Conservation (phyloP, 495 filamentous ascomycete species). For the Aspergillus homomorphus region DNA sequence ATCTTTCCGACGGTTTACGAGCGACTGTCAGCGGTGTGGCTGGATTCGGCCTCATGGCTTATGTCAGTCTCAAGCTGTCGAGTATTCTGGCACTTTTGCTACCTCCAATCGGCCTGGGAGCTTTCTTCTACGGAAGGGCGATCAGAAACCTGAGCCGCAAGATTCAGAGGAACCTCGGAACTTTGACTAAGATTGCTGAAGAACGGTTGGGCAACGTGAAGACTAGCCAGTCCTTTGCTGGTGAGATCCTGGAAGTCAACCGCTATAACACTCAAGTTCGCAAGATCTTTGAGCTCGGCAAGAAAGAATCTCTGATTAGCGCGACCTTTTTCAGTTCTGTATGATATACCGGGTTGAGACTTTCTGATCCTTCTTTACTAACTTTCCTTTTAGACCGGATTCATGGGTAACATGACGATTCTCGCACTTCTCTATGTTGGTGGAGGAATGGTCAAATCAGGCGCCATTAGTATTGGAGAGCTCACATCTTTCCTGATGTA, state of each 20-base stretch:
- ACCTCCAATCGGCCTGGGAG: constrained; percentile 86
- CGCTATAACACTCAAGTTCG: constrained; percentile 90
- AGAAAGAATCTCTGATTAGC: constrained; percentile 77
- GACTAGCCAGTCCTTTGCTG: constrained; percentile 92
- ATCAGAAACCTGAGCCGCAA: constrained; percentile 84
- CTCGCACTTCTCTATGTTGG: constrained; percentile 88
- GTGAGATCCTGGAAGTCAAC: constrained; percentile 82
- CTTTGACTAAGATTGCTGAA: constrained; percentile 93
- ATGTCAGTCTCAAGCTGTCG: constrained; percentile 87
- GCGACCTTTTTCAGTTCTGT: constrained; percentile 85
- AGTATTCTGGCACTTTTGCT: constrained; percentile 81
- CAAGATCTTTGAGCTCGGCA: constrained; percentile 86
- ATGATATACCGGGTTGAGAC: constrained; percentile 22
- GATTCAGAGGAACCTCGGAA: constrained; percentile 89
- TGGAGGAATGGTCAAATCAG: constrained; percentile 81
- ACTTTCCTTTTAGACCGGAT: constrained; percentile 57
- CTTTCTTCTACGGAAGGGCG: constrained; percentile 83
- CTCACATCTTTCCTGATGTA: constrained; percentile 99
- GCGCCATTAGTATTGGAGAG: constrained; percentile 84
- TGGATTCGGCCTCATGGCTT: constrained; percentile 87
- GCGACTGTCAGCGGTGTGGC: constrained; percentile 83
- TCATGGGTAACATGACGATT: constrained; percentile 94
- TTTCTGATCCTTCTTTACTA: constrained; percentile 10
- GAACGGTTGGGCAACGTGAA: constrained; percentile 93
- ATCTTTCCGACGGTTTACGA: constrained; percentile 88